phyloP scores from a whole-genome alignment of 345 rosid genomes.

The Hibiscus trionum region DNA sequence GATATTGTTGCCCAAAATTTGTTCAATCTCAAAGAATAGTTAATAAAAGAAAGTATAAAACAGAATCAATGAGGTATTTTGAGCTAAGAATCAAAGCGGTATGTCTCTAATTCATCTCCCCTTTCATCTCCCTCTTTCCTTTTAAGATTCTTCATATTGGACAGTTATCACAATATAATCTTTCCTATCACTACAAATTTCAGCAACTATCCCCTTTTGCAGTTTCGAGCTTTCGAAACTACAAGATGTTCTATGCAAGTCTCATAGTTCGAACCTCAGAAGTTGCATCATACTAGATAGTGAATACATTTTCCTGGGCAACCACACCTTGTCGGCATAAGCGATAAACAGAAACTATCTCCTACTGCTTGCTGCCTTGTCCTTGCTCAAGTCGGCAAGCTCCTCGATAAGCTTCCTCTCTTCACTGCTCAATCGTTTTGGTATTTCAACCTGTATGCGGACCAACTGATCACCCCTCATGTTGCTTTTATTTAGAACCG shows the following conservation, averaged over 20 bases:
- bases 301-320: not conserved
- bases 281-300: not conserved
- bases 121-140: conserved; percentile 2
- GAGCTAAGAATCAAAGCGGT: too few species aligned
- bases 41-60: not conserved
- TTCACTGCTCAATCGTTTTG: conserved; percentile 76
- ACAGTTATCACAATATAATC: conserved; percentile 4
- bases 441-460: conserved; percentile 93
- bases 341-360: conserved; percentile 31
- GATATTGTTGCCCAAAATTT: not conserved
- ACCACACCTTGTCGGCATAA: not conserved
- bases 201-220: conserved; percentile 1
- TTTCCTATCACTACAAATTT: conserved; percentile 11
- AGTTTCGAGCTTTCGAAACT: conserved; percentile 1
- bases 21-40: conserved; percentile 11
- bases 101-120: not conserved
- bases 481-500: conserved; percentile 76
- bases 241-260: not conserved
- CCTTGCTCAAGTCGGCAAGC: conserved; percentile 84
- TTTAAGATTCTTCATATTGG: not conserved
- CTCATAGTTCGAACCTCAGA: not conserved
- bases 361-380: conserved; percentile 62
- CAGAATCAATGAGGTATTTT: not conserved
- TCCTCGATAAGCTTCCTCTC: conserved; percentile 85
- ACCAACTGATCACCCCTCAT: conserved; percentile 96